Base-by-base conservation (phyloP, 495 filamentous ascomycete genomes). In the Aspergillus saccharolyticus region DNA sequence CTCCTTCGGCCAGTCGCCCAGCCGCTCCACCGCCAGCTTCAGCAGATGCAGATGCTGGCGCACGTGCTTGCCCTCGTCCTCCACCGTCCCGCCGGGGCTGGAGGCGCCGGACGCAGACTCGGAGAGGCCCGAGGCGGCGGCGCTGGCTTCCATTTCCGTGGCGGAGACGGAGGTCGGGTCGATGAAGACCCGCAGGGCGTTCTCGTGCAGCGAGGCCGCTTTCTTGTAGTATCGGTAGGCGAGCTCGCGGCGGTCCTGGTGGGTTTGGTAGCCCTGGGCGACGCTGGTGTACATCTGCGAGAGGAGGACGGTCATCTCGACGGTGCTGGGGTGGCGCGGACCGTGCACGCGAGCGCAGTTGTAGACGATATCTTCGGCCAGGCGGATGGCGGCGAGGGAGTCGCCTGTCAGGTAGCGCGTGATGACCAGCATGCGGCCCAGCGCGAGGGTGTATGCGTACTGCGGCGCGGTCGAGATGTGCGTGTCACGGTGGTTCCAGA, bases 291-390 rank as follows among this genome's bases (percentile, higher is more conserved):
- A 75, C 49, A 75, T 59, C 61, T 75, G 72, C 12, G 72, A 70
- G 1, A 73, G 65, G 19, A 75, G 61, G 16, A 69, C 64, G 1
- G 72, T 72, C 66, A 75, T 73, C 52, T 73, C 70, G 18, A 73
- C 45, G 28, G 72, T 72, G 50, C 55, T 67, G 20, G 65, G 51
- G 61, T 73, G 69, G 52, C 65, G 66, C 15, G 66, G 54, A 15
- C 72, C 70, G 54, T 75, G 69, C 15, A 75, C 72, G 24, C 72
- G 72, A 15, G 64, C 64, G 62, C 71, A 73, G 63, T 75, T 75
- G 63, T 75, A 75, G 4, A 75, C 71, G 22, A 74, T 71, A 46
- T 75, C 73, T 56, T 75, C 71, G 18, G 73, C 68, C 8, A 75
- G 68, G 22, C 73, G 73, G 19, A 70, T 58, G 6, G 73, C 65